Percentiles rank a stretch among this genome's conserved stretches.
phyloP scores from a whole-genome alignment of 1,284 basidiomycete genomes.

The Cutaneotrichosporon mucoides region DNA sequence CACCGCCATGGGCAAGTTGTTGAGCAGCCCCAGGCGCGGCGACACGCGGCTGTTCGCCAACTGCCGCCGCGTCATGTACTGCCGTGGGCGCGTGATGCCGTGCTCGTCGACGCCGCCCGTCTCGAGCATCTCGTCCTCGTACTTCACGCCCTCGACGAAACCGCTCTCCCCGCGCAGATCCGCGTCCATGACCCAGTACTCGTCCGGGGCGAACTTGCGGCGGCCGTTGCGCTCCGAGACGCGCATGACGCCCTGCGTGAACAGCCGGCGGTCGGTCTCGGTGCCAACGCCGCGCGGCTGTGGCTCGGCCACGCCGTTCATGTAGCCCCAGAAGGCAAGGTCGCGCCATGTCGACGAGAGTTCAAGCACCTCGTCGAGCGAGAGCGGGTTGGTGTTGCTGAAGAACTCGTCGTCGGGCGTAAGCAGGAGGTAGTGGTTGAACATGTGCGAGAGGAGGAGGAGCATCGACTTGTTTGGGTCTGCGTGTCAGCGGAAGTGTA shows the following conservation, averaged over 20 bases:
- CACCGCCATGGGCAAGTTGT: slow-evolving; percentile 95
- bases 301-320: slow-evolving; percentile 51
- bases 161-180: slow-evolving; percentile 66
- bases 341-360: slow-evolving; percentile 46
- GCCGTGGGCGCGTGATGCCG: slow-evolving; percentile 8
- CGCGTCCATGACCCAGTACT: slow-evolving; percentile 77
- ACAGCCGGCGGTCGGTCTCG: slow-evolving; percentile 63
- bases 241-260: slow-evolving; percentile 70
- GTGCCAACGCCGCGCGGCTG: slow-evolving; percentile 49
- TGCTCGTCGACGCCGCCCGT: slow-evolving; percentile 20
- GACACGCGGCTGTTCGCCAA: slow-evolving; percentile 60
- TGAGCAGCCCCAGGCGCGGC: slow-evolving; percentile 82
- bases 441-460: slow-evolving; percentile 75
- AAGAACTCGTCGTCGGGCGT: slow-evolving; percentile 98
- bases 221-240: slow-evolving; percentile 83
- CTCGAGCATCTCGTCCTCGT: slow-evolving; percentile 51
- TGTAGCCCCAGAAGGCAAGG: slow-evolving; percentile 46
- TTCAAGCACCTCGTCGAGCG: slow-evolving; percentile 71
- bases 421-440: slow-evolving; percentile 78
- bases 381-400: slow-evolving; percentile 61
- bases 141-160: slow-evolving; percentile 88
- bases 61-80: slow-evolving; percentile 54
- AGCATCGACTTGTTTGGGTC: slow-evolving; percentile 60
- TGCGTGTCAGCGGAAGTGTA: slow-evolving; percentile 23
- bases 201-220: slow-evolving; percentile 68